Conservation (phyloP, 75 land plant genomes). For the Sequoiadendron giganteum region DNA sequence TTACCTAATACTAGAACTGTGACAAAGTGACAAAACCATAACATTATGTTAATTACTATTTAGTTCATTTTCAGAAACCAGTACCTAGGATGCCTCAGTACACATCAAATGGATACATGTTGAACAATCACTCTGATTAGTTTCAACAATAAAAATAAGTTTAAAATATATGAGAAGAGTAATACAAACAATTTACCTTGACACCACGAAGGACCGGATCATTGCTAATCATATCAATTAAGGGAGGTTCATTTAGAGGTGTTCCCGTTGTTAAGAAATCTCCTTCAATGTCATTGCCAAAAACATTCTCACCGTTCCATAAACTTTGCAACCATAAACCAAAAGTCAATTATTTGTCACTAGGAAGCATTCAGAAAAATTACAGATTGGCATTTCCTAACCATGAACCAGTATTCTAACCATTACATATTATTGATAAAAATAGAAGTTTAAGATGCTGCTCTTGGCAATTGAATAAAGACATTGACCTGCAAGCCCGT, state of each 20-base stretch:
- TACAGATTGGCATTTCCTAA: not conserved
- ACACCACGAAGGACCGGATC: constrained; percentile 89
- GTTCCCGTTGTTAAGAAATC: constrained; percentile 83
- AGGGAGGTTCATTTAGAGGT: constrained; percentile 82
- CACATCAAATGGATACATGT: not conserved
- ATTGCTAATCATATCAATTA: constrained; percentile 97
- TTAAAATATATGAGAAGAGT: not conserved
- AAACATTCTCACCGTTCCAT: constrained; percentile 91
- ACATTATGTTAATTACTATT: not conserved
- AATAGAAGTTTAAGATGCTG: not conserved
- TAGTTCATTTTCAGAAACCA: not conserved
- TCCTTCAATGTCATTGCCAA: constrained; percentile 61
- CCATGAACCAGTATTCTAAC: not conserved
- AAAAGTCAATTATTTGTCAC: not conserved
- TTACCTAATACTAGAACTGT: not conserved
- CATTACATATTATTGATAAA: not conserved
- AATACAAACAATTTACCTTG: constrained; percentile 52
- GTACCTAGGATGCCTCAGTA: not conserved
- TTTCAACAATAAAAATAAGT: not conserved
- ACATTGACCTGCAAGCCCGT: constrained; percentile 72
- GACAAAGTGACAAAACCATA: not conserved
- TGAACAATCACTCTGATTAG: not conserved
- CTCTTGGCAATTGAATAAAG: not conserved
- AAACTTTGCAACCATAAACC: constrained; percentile 36
- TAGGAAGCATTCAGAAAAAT: not conserved